phyloP scores from a whole-genome alignment of 371 early-diverging fungal genomes.

The Coemansia sp. region DNA sequence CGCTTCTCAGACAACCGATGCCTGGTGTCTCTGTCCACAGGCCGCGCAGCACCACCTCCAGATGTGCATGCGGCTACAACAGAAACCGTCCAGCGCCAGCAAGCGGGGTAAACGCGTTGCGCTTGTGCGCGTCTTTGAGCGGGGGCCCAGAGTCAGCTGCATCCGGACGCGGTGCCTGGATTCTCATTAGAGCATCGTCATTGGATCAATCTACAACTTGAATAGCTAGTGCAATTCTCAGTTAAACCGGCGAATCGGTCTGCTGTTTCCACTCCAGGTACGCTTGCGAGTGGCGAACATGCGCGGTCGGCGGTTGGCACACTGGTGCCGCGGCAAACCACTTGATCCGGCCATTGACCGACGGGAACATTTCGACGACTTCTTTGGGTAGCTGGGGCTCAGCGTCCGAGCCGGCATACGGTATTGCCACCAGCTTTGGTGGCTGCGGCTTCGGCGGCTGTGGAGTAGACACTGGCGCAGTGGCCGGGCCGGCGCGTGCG shows the following conservation, averaged over 20 bases:
- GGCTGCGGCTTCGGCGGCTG: constrained; percentile 15
- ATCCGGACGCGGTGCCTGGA: too few relatives aligned
- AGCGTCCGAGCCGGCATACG: constrained; percentile 14
- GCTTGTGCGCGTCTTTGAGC: constrained; percentile 13
- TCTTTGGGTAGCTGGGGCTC: constrained; percentile 29
- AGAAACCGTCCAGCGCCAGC: constrained; percentile 11
- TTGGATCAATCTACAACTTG: not conserved
- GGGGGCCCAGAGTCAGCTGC: too few relatives aligned
- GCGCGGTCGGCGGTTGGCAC: not conserved
- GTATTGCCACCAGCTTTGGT: constrained; percentile 5
- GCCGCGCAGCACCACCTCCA: constrained; percentile 33
- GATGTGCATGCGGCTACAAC: constrained; percentile 37
- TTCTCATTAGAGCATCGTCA: too few relatives aligned
- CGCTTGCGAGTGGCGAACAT: constrained; percentile 14
- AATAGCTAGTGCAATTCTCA: too few relatives aligned
- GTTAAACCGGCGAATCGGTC: not conserved
- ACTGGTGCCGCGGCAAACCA: constrained; percentile 42
- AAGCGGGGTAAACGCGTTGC: constrained; percentile 45
- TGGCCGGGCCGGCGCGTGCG: constrained; percentile 1
- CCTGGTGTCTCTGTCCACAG: constrained; percentile 26
- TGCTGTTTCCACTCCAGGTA: constrained; percentile 23
- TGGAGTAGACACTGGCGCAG: not conserved
- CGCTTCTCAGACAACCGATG: constrained; percentile 29
- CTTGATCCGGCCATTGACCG: constrained; percentile 22
- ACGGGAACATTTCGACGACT: constrained; percentile 33